Conservation (phyloP, 2,329 filamentous ascomycete species). For the Hypoxylon sp. region DNA sequence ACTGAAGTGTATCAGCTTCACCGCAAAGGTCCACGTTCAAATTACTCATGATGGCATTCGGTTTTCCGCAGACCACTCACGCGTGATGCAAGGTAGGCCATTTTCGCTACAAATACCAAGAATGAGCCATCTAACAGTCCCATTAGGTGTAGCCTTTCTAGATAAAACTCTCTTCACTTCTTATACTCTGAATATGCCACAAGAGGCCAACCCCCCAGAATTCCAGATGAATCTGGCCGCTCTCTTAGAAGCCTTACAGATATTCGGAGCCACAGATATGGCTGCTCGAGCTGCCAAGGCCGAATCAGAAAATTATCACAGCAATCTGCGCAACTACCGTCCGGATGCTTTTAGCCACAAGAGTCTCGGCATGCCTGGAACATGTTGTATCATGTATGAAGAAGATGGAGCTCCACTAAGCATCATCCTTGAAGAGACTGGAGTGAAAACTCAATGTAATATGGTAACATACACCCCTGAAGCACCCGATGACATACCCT, state of each 20-base stretch:
- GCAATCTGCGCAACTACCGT: constrained; percentile 73
- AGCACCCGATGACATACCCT: constrained; percentile 84
- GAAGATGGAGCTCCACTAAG: constrained; percentile 83
- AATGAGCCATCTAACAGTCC: constrained; percentile 42
- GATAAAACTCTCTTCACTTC: constrained; percentile 91
- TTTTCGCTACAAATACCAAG: constrained; percentile 24
- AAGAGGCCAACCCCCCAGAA: constrained; percentile 69
- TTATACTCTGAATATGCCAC: constrained; percentile 76
- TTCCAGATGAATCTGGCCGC: constrained; percentile 92
- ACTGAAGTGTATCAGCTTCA: constrained; percentile 71
- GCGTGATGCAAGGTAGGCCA: constrained; percentile 86
- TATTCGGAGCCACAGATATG: constrained; percentile 88
- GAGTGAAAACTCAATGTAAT: constrained; percentile 90
- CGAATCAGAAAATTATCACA: constrained; percentile 73
- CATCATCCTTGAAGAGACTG: constrained; percentile 87
- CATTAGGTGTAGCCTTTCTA: constrained; percentile 81
- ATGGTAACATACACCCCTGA: constrained; percentile 89
- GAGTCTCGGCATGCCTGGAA: constrained; percentile 84
- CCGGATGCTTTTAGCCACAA: constrained; percentile 87
- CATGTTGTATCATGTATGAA: constrained; percentile 86
- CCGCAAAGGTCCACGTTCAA: constrained; percentile 73
- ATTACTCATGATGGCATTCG: constrained; percentile 88
- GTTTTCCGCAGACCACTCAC: constrained; percentile 89
- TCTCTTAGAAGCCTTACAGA: constrained; percentile 93
- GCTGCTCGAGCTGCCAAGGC: constrained; percentile 70